Base-by-base conservation (phyloP, 257 asterid genomes). In the Fraxinus excelsior region DNA sequence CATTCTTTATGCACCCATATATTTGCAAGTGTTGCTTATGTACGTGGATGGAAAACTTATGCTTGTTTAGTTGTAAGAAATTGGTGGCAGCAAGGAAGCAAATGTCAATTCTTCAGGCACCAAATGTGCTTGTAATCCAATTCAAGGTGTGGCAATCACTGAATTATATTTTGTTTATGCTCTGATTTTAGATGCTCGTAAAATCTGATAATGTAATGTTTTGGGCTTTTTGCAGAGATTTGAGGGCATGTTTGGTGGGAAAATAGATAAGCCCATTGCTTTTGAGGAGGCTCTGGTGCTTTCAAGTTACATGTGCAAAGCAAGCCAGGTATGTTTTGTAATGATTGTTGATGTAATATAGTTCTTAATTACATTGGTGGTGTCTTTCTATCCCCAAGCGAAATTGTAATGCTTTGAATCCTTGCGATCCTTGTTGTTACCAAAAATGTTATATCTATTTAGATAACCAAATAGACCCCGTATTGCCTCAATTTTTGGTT, bases 41-140 rank as follows among this genome's bases (percentile, higher is more conserved):
- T 49, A 56, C 70, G 49, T 42, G 31, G 53, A 71, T 69, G 81
- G 67, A 78, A 78, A 58, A 76, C 82, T 85, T 84, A 83, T 82
- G 70, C 80, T 82, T 85, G 86, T 84, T 86, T 83, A 96, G 99
- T 82, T 96, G 99, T 78, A 91, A 91, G 94, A 88, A 91, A 83
- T 85, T 96, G 95, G 99, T 94, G 85, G 81, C 90, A 76, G 99
- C 99, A 75, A 90, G 95, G 88, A 96, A 96, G 92, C 98, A 96
- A 80, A 88, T 96, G 98, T 87, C 98, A 18, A 77, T 96, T 70
- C 88, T 88, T 80, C 94, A 93, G 91, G 96, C 99, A 18, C 99
- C 98, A 40, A 96, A 96, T 85, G 94, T 96, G 71, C 97, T 96
- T 74, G 99, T 96, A 26, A 89, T 96, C 81, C 99, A 96, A 86